Conservation (phyloP, 495 filamentous ascomycete genomes). For the Trichoderma gamsii region DNA sequence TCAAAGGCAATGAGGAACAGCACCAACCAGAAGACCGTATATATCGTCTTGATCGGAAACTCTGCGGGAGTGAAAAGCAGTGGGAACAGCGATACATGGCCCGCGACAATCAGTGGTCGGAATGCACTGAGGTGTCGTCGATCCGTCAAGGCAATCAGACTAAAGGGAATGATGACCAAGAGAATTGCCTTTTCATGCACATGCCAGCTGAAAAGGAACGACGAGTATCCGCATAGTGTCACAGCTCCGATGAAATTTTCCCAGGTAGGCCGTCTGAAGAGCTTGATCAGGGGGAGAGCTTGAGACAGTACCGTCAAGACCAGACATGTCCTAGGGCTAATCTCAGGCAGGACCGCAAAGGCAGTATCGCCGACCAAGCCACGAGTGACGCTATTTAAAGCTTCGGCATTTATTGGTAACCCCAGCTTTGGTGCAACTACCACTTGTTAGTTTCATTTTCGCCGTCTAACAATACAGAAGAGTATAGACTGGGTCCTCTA, state of each 20-base stretch:
- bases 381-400: constrained; percentile 81
- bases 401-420: constrained; percentile 62
- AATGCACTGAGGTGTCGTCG: constrained; percentile 89
- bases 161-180: constrained; percentile 91
- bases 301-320: constrained; percentile 78
- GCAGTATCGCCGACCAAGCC: constrained; percentile 92
- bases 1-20: constrained; percentile 84
- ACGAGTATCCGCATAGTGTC: constrained; percentile 92
- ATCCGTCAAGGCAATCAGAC: constrained; percentile 86
- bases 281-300: constrained; percentile 68
- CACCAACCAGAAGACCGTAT: constrained; percentile 87
- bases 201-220: constrained; percentile 97
- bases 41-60: constrained; percentile 86
- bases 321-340: constrained; percentile 76
- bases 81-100: constrained; percentile 92
- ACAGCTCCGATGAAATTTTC: constrained; percentile 82
- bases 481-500: constrained; percentile 16
- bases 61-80: constrained; percentile 87
- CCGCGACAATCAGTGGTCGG: constrained; percentile 82
- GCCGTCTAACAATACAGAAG: neutral
- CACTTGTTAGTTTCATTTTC: constrained; percentile 23
- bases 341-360: constrained; percentile 86
- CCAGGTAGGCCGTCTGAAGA: constrained; percentile 73
- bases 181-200: constrained; percentile 97
- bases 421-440: constrained; percentile 74